Conservation (phyloP, 305 asterid species). For the Striga hermonthica region DNA sequence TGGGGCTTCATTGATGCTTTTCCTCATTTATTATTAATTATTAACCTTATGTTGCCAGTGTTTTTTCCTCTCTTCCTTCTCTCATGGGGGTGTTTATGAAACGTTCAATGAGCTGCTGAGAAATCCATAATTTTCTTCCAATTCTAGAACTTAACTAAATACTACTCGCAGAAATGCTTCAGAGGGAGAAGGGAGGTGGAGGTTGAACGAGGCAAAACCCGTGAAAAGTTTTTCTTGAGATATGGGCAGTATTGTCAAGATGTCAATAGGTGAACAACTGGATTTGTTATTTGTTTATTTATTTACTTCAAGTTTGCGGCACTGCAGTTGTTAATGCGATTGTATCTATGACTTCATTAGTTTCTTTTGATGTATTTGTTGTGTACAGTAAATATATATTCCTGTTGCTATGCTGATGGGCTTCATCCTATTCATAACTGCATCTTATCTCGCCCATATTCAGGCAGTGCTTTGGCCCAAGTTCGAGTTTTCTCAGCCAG, state of each 20-base stretch:
- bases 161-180: slow-evolving; percentile 73
- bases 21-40: slow-evolving; percentile 11
- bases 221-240: slow-evolving; percentile 61
- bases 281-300: slow-evolving; percentile 16
- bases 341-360: slow-evolving; percentile 15
- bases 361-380: slow-evolving; percentile 8
- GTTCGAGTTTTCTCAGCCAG: slow-evolving; percentile 71
- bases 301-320: slow-evolving; percentile 20
- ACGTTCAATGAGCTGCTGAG: background rate
- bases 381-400: slow-evolving; percentile 19
- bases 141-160: slow-evolving; percentile 41
- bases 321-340: background rate
- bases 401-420: slow-evolving; percentile 18
- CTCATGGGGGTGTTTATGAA: too few species aligned
- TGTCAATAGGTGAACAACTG: slow-evolving; percentile 62
- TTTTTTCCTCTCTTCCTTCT: too few species aligned
- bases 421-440: slow-evolving; percentile 26
- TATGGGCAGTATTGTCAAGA: slow-evolving; percentile 64
- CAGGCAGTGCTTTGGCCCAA: slow-evolving; percentile 89
- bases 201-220: slow-evolving; percentile 71
- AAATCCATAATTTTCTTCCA: slow-evolving; percentile 15
- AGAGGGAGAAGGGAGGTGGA: slow-evolving; percentile 85
- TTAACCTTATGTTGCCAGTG: slow-evolving; percentile 10
- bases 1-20: slow-evolving; percentile 17
- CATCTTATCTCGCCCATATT: slow-evolving; percentile 32